phyloP scores from a whole-genome alignment of 1,139 yeast species.

The Debaryomyces sp. region DNA sequence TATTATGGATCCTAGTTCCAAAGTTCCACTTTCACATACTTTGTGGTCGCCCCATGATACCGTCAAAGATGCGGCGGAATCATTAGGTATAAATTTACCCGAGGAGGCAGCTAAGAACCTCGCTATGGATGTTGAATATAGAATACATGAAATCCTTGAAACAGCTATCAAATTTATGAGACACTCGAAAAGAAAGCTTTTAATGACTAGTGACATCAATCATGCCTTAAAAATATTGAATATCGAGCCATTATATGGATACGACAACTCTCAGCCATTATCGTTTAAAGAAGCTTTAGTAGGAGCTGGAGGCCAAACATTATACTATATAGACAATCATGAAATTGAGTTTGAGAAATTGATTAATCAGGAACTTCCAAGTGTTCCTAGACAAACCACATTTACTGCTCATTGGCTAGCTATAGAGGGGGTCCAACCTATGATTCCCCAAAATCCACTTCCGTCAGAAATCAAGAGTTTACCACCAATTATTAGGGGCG shows the following conservation, averaged over 20 bases:
- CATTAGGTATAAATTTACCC: conserved; percentile 79
- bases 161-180: conserved; percentile 96
- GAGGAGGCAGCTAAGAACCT: conserved; percentile 93
- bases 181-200: conserved; percentile 81
- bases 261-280: conserved; percentile 63
- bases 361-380: conserved; percentile 92
- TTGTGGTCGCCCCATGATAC: conserved; percentile 98
- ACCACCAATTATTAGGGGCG: conserved; percentile 72
- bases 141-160: conserved; percentile 92
- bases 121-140: conserved; percentile 98
- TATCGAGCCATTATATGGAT: conserved; percentile 85
- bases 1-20: conserved; percentile 40
- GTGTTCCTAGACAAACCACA: conserved; percentile 88
- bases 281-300: conserved; percentile 80
- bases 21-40: conserved; percentile 75
- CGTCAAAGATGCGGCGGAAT: conserved; percentile 93
- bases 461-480: conserved; percentile 69
- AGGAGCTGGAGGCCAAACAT: conserved; percentile 87
- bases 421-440: conserved; percentile 97
- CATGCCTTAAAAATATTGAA: conserved; percentile 83
- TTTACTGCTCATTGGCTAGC: conserved; percentile 99
- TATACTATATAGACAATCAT: conserved; percentile 87
- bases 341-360: conserved; percentile 94
- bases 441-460: conserved; percentile 94
- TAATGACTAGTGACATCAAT: conserved; percentile 81